Evolutionary conservation across 371 early-diverging fungal genomes (phyloP).

Genomic region (Syncephalastrum racemosum): DNA sequence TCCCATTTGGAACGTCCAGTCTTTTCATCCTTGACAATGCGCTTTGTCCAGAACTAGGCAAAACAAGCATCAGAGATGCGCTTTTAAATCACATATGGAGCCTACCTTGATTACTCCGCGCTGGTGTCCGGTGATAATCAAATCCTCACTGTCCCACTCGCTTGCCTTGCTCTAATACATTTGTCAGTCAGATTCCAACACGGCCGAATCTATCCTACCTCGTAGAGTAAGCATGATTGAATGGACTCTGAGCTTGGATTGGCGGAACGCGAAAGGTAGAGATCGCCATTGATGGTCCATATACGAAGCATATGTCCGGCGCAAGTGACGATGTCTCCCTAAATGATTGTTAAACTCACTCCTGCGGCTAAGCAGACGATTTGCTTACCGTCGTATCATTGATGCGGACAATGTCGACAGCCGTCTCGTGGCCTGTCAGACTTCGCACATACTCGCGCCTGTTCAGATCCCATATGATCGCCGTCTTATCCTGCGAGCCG

Average conservation of each 20-base stretch:
- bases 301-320: slow-evolving; percentile 58
- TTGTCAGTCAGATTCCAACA: not conserved
- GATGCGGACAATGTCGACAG: slow-evolving; percentile 56
- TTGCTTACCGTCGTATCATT: slow-evolving; percentile 58
- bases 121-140: slow-evolving; percentile 63
- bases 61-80: not conserved
- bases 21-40: slow-evolving; percentile 27
- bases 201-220: slow-evolving; percentile 25
- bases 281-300: slow-evolving; percentile 77
- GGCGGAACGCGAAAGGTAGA: slow-evolving; percentile 55
- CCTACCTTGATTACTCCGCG: slow-evolving; percentile 50
- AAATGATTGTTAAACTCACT: not conserved
- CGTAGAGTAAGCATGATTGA: slow-evolving; percentile 57
- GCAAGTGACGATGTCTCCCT: slow-evolving; percentile 75
- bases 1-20: slow-evolving; percentile 32
- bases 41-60: slow-evolving; percentile 46
- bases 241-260: slow-evolving; percentile 61
- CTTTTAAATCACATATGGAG: not conserved
- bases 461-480: slow-evolving; percentile 78
- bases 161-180: slow-evolving; percentile 43
- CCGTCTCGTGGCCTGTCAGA: slow-evolving; percentile 56
- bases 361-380: too few relatives aligned
- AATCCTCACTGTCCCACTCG: slow-evolving; percentile 38
- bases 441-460: slow-evolving; percentile 66
- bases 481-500: slow-evolving; percentile 71